Base-by-base conservation (phyloP, 768 basidiomycete genomes). In the Tulasnella calospora region DNA sequence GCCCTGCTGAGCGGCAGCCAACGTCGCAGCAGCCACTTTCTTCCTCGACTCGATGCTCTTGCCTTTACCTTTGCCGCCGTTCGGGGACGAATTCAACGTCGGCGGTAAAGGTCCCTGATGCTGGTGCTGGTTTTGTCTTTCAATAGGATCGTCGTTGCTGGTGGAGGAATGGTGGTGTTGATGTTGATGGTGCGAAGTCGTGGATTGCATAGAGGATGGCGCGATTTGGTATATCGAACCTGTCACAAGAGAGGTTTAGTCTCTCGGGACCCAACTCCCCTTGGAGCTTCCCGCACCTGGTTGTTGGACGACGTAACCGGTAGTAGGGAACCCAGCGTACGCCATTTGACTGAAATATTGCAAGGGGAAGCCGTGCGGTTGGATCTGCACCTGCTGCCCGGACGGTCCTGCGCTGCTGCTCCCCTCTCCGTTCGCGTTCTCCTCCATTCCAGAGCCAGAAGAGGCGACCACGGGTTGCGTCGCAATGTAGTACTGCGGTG, bases 81-180 rank as follows among this genome's bases (percentile, higher is more conserved):
- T 46, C n/a, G 73, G 30, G 23, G 30, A 46, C 73, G 73, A 51
- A 21, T 51, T 44, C 73, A 41, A 38, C 17, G 44, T 40, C 46
- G 73, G 30, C 40, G 38, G 46, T 7, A 46, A 7, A 7, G 46
- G 61, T 27, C 55, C 44, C 38, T 41, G 74, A 55, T 67, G 74
- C 27, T 41, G 74, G n/a, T 76, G 46, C 30, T 40, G 76, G 21
- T 77, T 61, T 17, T 77, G 76, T 30, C 76, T 33, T 51, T 77
- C 76, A 40, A 77, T 77, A 35, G 76, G 76, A 30, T 77, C 76
- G 47, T 77, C 76, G 15, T 61, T 69, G 27, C 35, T 38, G 9
- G 44, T 21, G 44, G 44, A n/a, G 19, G 61, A 27, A 23, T n/a
- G n/a, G 76, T 46, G 35, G 46, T 61, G 67, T 30, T 71, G 35